These are phyloP conservation scores for Monosporascus sp. DNA, from an alignment of 2,329 filamentous ascomycete genomes.

Conservation along the genomic window DNA sequence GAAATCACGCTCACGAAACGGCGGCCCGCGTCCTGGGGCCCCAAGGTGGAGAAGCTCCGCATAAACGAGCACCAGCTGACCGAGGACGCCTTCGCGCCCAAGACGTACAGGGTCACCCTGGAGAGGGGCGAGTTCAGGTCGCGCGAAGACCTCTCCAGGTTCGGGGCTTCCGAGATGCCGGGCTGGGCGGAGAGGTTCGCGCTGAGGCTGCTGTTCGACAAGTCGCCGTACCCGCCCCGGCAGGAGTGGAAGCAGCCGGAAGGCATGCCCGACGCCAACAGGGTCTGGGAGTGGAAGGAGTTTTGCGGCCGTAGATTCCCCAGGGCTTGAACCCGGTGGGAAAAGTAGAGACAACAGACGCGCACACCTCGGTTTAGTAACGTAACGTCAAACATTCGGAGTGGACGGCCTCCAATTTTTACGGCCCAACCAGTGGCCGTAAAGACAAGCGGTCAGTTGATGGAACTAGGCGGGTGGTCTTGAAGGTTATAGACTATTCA, in stretches of 20 bases:
- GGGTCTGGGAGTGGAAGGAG: neutral
- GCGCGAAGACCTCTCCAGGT: neutral
- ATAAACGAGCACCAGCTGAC: neutral
- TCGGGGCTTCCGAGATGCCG: neutral
- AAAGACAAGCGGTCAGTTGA: too few relatives aligned
- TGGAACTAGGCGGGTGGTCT: too few relatives aligned
- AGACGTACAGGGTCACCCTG: neutral
- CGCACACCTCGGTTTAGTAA: too few relatives aligned
- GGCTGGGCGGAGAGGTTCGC: neutral
- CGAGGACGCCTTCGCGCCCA: neutral
- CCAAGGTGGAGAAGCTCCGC: too few relatives aligned
- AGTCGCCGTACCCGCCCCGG: neutral
- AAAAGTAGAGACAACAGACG: too few relatives aligned
- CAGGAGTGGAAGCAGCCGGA: neutral
- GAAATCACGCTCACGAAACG: too few relatives aligned
- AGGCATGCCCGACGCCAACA: neutral
- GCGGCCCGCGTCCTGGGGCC: too few relatives aligned
- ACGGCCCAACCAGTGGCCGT: too few relatives aligned
- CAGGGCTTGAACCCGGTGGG: too few relatives aligned
- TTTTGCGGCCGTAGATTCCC: neutral
- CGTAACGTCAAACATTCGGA: too few relatives aligned
- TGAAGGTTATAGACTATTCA: too few relatives aligned
- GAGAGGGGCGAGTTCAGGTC: conserved; percentile 1
- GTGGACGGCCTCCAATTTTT: too few relatives aligned
- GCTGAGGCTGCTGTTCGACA: neutral